Evolutionary conservation across 768 basidiomycete species (phyloP), one percentile per base, ranked within the genome.

Genomic region (Podaxis sp.): DNA sequence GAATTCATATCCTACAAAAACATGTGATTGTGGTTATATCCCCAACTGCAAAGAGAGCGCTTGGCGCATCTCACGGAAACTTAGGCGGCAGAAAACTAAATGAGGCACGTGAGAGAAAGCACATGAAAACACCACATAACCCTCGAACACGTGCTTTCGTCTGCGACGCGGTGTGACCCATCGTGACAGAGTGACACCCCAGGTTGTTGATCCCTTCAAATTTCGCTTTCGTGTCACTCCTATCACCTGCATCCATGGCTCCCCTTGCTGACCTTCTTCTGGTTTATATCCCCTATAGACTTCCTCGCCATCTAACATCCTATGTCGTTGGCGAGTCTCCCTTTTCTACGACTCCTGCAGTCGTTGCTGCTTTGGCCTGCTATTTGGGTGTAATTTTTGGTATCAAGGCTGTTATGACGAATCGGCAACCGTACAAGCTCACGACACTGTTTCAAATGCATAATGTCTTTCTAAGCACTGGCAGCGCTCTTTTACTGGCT

Each of bases 381-480:
- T 99, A 99, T 82, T 87, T 99, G 68, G 87, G 84, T 76, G 78
- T 89, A 79, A 88, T 99, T 71, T 99, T 98, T 72, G 86, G 90
- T 66, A 84, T 90, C 39, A 87, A 88, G 72, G 87, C 86, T 67
- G 73, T 92, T 69, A 97, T 98, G 96, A 91, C 84, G 82, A 84
- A 84, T 73, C 81, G 82, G 54, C 78, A 84, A 69, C 82, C 95
- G 8, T 81, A 83, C 69, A 90, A 87, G 77, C 87, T 97, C 70
- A 93, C 88, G 65, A 75, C 82, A 63, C 82, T 94, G 61, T 98
- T 98, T 79, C 93, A 94, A 77, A 71, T 84, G 44, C 97, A 99
- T 80, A 99, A 99, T 75, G 79, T 94, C 65, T 77, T 97, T 74
- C 84, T 99, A 65, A 92, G 92, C 65, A 72, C 80, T 52, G 96